Evolutionary conservation across 73 alveolate species (phyloP), one percentile per base, ranked within the genome.

Genomic region (Paramecium sonneborni): DNA sequence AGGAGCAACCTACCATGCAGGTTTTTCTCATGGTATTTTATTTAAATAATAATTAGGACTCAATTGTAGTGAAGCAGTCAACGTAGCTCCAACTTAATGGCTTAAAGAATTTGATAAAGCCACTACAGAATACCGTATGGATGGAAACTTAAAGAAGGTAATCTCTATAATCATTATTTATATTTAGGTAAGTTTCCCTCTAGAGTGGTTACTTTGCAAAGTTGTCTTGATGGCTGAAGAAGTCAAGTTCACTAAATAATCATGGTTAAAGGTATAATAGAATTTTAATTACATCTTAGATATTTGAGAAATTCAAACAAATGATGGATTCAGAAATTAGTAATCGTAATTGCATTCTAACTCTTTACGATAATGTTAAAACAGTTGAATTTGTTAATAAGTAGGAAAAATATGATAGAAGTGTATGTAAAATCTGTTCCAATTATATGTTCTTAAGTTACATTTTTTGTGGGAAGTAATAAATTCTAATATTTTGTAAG

Each of bases 61-160:
- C 41, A 96, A 96, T 85, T 87, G 95, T 11, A 95, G 97, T n/a
- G 98, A 96, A 70, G 98, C 98, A 5, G 97, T 94, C 48, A 96
- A 96, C 56, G 92, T 96, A 62, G 95, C 93, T 12, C 85, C 96
- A 23, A 93, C 93, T 12, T 43, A 95, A 57, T 96, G 98, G 98
- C 74, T 95, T 32, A 95, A 94, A n/a, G 76, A 37, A 21, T 88
- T 56, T 15, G 70, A 68, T 43, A 82, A 39, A 34, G 94, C 94
- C 20, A 43, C 56, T 3, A 14, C 41, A 34, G 94, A 88, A 37
- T 88, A 88, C 46, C 82, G 91, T 30, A 52, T 52, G 52, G 74
- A 68, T 12, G 94, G 94, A 32, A 69, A 69, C 46, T 44, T 69
- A 37, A 88, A 88, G 85, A 88, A 88, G 57, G 94, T 88, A 38